Evolutionary conservation across 441 rosid genomes (phyloP).

Genomic region (Eugenia klotzschiana): DNA sequence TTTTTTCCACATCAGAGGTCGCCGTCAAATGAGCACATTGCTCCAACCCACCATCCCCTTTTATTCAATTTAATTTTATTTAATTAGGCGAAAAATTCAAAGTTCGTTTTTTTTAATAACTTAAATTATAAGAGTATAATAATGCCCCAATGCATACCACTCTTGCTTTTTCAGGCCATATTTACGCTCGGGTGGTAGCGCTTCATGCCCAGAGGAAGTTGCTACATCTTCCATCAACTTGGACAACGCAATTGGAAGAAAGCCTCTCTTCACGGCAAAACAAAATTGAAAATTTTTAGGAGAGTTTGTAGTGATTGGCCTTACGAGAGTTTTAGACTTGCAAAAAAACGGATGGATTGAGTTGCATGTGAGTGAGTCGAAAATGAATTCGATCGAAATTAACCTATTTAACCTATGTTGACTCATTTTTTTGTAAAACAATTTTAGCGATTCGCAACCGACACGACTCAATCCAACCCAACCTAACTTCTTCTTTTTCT

Average conservation of each 20-base stretch:
- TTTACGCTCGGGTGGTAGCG: no score
- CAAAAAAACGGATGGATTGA: background rate
- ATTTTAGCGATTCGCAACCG: background rate
- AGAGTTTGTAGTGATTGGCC: no score
- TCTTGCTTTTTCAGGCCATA: no score
- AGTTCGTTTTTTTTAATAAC: background rate
- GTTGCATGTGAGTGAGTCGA: background rate
- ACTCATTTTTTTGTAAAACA: background rate
- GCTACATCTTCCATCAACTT: no score
- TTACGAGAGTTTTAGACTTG: background rate
- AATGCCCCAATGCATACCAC: background rate
- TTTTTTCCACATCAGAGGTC: background rate
- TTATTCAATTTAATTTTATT: background rate
- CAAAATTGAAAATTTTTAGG: no score
- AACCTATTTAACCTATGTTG: background rate
- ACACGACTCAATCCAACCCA: background rate
- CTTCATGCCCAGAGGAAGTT: no score
- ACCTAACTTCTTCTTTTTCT: background rate
- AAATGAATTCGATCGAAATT: background rate
- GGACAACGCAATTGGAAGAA: no score
- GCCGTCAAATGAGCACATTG: background rate
- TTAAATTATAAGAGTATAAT: background rate
- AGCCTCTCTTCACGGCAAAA: no score
- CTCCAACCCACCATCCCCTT: background rate
- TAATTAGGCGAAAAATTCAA: background rate